Evolutionary conservation across 2,329 filamentous ascomycete genomes (phyloP), one percentile per base, ranked within the genome.

Genomic region (Ophiosphaerella narmari): DNA sequence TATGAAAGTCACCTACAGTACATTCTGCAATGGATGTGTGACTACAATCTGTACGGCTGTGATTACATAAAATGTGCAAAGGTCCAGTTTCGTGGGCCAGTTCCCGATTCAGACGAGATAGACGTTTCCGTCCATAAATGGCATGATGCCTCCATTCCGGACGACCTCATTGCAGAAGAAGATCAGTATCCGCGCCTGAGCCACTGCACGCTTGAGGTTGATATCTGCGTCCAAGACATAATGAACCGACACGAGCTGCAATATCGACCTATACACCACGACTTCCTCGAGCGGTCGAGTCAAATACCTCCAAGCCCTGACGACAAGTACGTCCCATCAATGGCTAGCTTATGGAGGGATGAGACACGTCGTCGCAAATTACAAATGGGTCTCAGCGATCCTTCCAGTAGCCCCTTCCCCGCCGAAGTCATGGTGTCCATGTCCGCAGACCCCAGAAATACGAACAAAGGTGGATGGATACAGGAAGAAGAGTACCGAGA

Each of bases 31-130:
- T 99, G 95, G 84, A 97, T 99, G 94, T 89, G 88, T 57, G 95
- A 99, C 72, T 99, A 95, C 78, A 99, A 97, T 68, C 78, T 99
- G 59, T 97, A 96, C 71, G 95, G 95, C 6, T 99, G 94, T 68
- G 87, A 86, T 48, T 95, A 93, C 64, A 85, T 97, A 57, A 84
- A 93, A 50, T 88, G 86, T 42, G 78, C 78, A 8, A 89, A 85
- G 55, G 84, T 86, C 1, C 80, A 76, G 24, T 97, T 96, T 67
- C 85, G 94, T 46, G 79, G 80, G 2, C 91, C 91, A 0, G 78
- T 97, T 2, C 92, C 92, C 0, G 77, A 82, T 7, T 85, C 84
- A 62, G 78, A 86, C n/a, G 81, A 87, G 18, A 76, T 85, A n/a
- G 80, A 82, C 49, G 79, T 77, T 46, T 75, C 81, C 8, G 73